Conservation (phyloP, 768 basidiomycete genomes). For the Termitomyces sp. region DNA sequence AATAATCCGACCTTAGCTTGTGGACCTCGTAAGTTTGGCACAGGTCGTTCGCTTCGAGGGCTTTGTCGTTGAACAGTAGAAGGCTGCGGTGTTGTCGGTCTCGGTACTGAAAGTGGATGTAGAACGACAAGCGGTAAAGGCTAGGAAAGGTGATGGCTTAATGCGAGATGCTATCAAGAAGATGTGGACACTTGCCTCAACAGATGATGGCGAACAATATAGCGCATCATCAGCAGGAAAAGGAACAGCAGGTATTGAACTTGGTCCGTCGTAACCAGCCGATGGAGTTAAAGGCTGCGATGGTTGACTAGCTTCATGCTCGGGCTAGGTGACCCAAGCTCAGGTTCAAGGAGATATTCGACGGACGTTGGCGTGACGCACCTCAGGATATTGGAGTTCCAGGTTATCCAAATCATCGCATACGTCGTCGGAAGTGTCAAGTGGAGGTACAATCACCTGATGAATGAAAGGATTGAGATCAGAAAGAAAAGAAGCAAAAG, state of each 20-base stretch:
- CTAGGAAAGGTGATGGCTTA: background rate
- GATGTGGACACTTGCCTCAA: background rate
- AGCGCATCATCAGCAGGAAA: background rate
- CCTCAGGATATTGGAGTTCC: constrained; percentile 14
- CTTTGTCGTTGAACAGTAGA: background rate
- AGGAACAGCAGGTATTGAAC: too few species aligned
- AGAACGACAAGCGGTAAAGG: background rate
- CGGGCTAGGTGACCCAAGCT: background rate
- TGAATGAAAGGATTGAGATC: background rate
- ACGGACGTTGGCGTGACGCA: background rate
- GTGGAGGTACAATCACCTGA: background rate
- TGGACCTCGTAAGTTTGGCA: background rate
- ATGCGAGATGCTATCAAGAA: background rate
- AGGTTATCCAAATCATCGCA: constrained; percentile 5
- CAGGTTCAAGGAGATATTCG: background rate
- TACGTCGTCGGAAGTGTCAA: background rate
- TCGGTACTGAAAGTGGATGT: background rate
- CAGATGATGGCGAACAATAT: background rate
- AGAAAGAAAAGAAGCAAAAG: background rate
- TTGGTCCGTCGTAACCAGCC: background rate
- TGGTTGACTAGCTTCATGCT: background rate
- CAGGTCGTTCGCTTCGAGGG: too few species aligned
- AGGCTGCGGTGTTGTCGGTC: too few species aligned
- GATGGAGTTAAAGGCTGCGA: background rate
- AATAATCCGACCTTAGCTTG: background rate